Conservation (phyloP, 306 rosid genomes). For the Malus domestica region ASM211411v1 NC_041792.1:16395907-16396406, state of each 20-base stretch:
- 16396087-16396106: not conserved
- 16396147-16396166: not conserved
- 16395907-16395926: slow-evolving; percentile 57
- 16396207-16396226: no score
- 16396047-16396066: not conserved
- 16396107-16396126: not conserved
- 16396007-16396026: slow-evolving; percentile 65
- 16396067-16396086: not conserved
- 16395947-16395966: slow-evolving; percentile 46
- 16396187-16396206: no score
- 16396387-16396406: no score
- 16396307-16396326: no score
- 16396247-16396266: no score
- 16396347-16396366: no score
- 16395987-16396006: slow-evolving; percentile 43
- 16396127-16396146: not conserved
- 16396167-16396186: no score
- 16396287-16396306: no score
- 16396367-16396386: no score
- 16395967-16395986: slow-evolving; percentile 57
- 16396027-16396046: not conserved
- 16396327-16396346: no score
- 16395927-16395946: slow-evolving; percentile 83
- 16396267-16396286: no score
- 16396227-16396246: no score